phyloP scores from a whole-genome alignment of 1,139 yeast species.

The Saccharomycopsis phalli region DNA sequence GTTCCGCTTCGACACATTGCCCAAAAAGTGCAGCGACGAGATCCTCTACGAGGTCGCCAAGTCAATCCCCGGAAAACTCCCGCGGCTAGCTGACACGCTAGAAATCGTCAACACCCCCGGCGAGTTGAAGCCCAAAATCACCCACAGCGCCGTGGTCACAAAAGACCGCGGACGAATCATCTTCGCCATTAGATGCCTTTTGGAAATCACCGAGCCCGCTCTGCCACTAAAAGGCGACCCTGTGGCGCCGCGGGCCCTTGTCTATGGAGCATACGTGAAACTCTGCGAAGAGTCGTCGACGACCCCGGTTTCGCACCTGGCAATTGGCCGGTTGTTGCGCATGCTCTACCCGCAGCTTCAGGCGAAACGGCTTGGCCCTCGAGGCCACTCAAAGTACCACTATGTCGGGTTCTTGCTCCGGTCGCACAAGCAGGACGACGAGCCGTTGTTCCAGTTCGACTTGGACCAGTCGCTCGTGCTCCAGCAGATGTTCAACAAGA shows the following conservation, averaged over 20 bases:
- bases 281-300: conserved; percentile 5
- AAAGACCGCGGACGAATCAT: conserved; percentile 4
- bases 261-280: conserved; percentile 7
- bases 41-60: not conserved
- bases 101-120: not conserved
- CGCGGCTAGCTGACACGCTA: not conserved
- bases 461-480: not conserved
- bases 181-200: conserved; percentile 12
- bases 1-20: not conserved
- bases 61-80: not conserved
- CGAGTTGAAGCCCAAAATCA: not conserved
- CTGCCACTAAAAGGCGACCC: not conserved
- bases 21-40: not conserved
- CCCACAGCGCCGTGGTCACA: not conserved
- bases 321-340: conserved; percentile 76
- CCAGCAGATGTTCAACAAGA: not conserved
- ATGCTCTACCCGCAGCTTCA: conserved; percentile 64
- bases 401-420: conserved; percentile 72
- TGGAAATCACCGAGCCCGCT: conserved; percentile 3
- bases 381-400: conserved; percentile 86
- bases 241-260: conserved; percentile 10
- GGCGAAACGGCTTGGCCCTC: conserved; percentile 75
- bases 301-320: conserved; percentile 6
- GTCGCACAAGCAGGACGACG: not conserved
- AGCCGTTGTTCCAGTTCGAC: not conserved